Base-by-base conservation (phyloP, 192 early-diverging fungal genomes). In the Coemansia sp. region DNA sequence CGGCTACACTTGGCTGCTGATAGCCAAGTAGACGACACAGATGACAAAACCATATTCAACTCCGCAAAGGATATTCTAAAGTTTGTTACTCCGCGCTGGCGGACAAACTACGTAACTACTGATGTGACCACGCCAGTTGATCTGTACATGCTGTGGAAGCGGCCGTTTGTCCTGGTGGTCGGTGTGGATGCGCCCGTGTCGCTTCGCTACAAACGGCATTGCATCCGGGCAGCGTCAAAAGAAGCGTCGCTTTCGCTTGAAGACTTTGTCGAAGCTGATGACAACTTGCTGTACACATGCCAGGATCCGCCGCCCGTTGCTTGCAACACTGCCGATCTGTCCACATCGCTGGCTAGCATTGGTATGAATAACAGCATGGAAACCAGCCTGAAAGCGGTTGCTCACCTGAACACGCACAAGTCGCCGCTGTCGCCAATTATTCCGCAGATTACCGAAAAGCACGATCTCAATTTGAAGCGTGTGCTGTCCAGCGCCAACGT, bases 161-260 rank as follows among this genome's bases (percentile, higher is more conserved):
- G 78, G n/a, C 91, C 91, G 0, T 93, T 95, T 79, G 87, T 94
- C 32, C 75, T 97, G 8, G 67, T 96, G 9, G 83, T 96, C 1
- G 85, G 89, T n/a, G 82, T 98, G 5, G 90, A 96, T 53, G 91
- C 92, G n/a, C 90, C 93, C 0, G 67, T 87, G 23, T 73, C 71
- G 24, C 69, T 88, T 19, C 88, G 94, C 29, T 93, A 89, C 71
- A 68, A 66, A 54, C 83, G 91, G 22, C 83, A 75, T 55, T 50
- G 80, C 3, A 16, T 37, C 39, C 82, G 73, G 2, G 26, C 4
- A 20, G 26, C 3, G 3, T 53, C 51, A 26, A 35, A 35, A 35
- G 32, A 35, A 35, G 8, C 32, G 3, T 7, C 51, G 0, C 51
- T 53, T 53, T 69, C 73, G 1, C 54, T 92, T 20, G 87, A 87